phyloP scores from a whole-genome alignment of 2,329 filamentous ascomycete species.

The Stagonosporopsis tanaceti region DNA sequence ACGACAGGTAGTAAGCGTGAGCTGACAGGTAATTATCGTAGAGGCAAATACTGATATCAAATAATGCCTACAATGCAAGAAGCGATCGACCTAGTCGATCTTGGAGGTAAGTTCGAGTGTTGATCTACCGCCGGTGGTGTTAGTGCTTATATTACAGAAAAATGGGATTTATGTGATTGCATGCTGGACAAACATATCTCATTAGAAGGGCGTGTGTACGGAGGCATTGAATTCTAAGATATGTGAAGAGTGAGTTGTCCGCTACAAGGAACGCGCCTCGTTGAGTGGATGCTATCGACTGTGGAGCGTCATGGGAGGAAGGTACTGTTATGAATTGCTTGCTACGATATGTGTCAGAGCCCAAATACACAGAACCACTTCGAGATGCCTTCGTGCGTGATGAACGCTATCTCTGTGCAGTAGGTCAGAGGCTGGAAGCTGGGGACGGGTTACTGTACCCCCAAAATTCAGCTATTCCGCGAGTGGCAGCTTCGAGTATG shows the following conservation, averaged over 20 bases:
- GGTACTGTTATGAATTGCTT: not conserved
- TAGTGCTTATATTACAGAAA: conserved; percentile 6
- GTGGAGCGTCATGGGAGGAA: not conserved
- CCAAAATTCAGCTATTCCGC: too few species aligned
- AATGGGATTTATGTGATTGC: not conserved
- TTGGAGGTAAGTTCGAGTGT: not conserved
- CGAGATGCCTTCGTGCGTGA: not conserved
- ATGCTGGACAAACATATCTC: not conserved
- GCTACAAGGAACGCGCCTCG: not conserved
- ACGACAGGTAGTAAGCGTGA: not conserved
- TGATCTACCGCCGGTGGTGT: not conserved
- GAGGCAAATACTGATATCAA: not conserved
- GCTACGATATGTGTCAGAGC: not conserved
- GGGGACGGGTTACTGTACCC: too few species aligned
- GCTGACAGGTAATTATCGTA: not conserved
- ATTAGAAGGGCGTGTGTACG: not conserved
- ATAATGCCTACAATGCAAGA: not conserved
- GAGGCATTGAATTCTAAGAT: not conserved
- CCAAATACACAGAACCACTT: too few species aligned
- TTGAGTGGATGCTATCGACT: not conserved
- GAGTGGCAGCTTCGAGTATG: too few species aligned
- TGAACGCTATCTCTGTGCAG: too few species aligned
- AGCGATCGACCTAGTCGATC: not conserved
- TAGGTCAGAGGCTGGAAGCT: too few species aligned
- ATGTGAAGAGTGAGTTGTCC: not conserved